Evolutionary conservation across 2,329 filamentous ascomycete species (phyloP).

Genomic region (Aspergillus tamarii): DNA sequence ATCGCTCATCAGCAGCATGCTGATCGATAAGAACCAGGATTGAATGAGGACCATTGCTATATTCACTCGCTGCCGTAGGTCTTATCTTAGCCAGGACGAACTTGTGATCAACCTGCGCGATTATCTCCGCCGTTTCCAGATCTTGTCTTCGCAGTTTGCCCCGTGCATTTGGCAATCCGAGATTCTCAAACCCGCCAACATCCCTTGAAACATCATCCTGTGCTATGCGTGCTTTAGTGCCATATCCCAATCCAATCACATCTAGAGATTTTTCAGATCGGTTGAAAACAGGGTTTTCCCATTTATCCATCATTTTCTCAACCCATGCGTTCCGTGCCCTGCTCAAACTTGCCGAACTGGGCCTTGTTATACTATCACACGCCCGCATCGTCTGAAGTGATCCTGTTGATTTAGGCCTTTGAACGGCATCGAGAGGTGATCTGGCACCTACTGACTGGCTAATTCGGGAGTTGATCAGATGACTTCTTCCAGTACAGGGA

Average conservation of each 20-base stretch:
- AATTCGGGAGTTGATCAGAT: conserved; percentile 38
- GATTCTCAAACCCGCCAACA: conserved; percentile 25
- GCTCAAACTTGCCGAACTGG: conserved; percentile 21
- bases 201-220: conserved; percentile 25
- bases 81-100: conserved; percentile 75
- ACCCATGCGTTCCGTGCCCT: conserved; percentile 57
- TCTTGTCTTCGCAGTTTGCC: conserved; percentile 62
- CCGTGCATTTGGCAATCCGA: conserved; percentile 33
- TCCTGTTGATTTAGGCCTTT: conserved; percentile 23
- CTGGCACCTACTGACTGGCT: conserved; percentile 33
- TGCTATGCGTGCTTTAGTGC: conserved; percentile 15
- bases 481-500: conserved; percentile 53
- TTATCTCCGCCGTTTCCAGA: conserved; percentile 64
- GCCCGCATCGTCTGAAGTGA: conserved; percentile 13
- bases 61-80: conserved; percentile 4
- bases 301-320: conserved; percentile 61
- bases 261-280: conserved; percentile 49
- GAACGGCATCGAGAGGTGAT: conserved; percentile 14
- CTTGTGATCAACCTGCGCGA: conserved; percentile 86
- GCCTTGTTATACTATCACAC: conserved; percentile 14
- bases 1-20: conserved; percentile 90
- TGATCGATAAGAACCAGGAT: conserved; percentile 82
- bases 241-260: conserved; percentile 29
- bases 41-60: conserved; percentile 6
- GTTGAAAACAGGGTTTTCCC: conserved; percentile 79